Base-by-base conservation (phyloP, 306 rosid species). In the Dalbergia cultrata region DNA sequence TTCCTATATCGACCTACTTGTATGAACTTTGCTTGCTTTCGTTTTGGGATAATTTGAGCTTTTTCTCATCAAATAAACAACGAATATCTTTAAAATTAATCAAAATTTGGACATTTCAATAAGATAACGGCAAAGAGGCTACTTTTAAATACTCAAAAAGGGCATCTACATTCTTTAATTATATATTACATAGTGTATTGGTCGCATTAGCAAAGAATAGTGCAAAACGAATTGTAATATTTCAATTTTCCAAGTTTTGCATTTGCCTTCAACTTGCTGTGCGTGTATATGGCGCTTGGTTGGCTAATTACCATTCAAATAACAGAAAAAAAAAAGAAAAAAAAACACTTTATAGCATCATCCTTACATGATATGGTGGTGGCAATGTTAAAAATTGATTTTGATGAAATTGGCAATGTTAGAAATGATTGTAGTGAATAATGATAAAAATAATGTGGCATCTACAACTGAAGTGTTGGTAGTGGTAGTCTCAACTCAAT, bases 351-450 rank as follows among this genome's bases (percentile, higher is more conserved):
- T 1, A 17, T 34, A 54, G 65, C 13, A 7, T 54, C 52, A 72
- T 52, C 5, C 12, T 53, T 70, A 5, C 26, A 49, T n/a, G 18
- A 33, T 56, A 8, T 17, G 13, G 12, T n/a, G n/a, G 6, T 9
- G 3, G 13, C 3, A 18, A 72, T 35, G 53, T 35, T 35, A 72
- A 53, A 72, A 72, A 35, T 72, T 21, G 0, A 0, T 21, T 21
- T 21, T 21, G 22, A 21, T 21, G 22, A 21, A 21, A 21, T 21
- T 72, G 50, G 52, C 2, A 17, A 72, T 34, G 53, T 35, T 37
- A 72, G 66, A 72, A 72, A 56, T 72, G 49, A 56, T 72, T 52
- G 12, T 18, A 13, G 18, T 35, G 53, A 35, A 74, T 19, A 14
- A 43, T 43, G n/a, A 66, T 18, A 73, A 1, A 0, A 52, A 13